Evolutionary conservation across 2,329 filamentous ascomycete species (phyloP).

Genomic region (Didymella glomerata): DNA sequence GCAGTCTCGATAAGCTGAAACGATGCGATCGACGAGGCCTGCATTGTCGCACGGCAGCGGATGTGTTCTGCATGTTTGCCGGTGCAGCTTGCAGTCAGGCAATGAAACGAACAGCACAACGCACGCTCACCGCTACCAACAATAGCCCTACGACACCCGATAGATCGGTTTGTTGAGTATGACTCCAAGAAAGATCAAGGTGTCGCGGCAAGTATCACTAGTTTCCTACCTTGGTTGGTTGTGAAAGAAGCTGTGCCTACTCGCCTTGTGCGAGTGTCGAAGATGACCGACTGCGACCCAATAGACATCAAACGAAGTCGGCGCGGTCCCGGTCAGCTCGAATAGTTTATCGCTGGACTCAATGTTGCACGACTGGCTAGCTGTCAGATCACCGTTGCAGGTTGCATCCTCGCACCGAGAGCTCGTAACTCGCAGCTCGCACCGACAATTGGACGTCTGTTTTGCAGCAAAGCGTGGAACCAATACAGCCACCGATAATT

Average conservation of each 20-base stretch:
- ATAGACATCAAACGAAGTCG: constrained; percentile 9
- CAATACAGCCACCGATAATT: constrained; percentile 20
- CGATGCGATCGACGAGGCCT: constrained; percentile 17
- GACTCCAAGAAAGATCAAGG: constrained; percentile 7
- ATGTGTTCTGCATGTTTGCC: constrained; percentile 13
- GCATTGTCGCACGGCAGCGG: constrained; percentile 19
- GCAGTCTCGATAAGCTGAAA: constrained; percentile 13
- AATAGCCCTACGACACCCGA: constrained; percentile 10
- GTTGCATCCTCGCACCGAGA: constrained; percentile 11
- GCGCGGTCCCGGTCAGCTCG: constrained; percentile 9
- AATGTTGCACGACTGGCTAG: constrained; percentile 18
- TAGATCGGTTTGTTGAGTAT: constrained; percentile 16
- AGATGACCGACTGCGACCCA: constrained; percentile 14
- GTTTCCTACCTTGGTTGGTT: constrained; percentile 15
- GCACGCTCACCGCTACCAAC: constrained; percentile 18
- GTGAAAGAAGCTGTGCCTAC: constrained; percentile 9
- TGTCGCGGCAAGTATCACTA: constrained; percentile 3
- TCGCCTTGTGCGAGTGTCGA: constrained; percentile 3
- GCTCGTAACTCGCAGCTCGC: constrained; percentile 16
- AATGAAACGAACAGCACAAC: constrained; percentile 17
- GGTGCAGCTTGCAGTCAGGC: constrained; percentile 14
- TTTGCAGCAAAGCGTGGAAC: constrained; percentile 7
- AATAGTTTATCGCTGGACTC: constrained; percentile 9
- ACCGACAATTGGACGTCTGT: constrained; percentile 16
- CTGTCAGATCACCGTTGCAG: constrained; percentile 20